phyloP scores from a whole-genome alignment of 441 rosid genomes.

The Pelargonium exstipulatum region DNA sequence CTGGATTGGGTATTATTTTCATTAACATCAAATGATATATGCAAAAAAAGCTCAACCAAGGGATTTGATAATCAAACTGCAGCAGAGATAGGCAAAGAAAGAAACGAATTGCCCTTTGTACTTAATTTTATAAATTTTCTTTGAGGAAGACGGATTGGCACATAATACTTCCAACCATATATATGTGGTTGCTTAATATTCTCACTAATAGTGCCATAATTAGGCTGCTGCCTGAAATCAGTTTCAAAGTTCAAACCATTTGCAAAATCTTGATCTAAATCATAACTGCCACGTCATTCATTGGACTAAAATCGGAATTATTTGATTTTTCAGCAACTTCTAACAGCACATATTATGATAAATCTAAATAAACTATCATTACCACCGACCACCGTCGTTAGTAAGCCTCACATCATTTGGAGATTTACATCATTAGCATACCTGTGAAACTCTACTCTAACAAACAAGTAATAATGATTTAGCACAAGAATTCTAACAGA shows the following conservation, averaged over 20 bases:
- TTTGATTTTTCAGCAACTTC: too few species aligned
- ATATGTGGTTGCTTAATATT: not conserved
- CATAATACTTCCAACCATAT: not conserved
- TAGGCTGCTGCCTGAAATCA: not conserved
- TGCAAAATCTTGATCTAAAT: not conserved
- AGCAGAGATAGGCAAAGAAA: constrained; percentile 3
- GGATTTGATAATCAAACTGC: not conserved
- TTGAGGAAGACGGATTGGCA: not conserved
- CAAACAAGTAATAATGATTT: too few species aligned
- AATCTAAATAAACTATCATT: too few species aligned
- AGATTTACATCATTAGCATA: too few species aligned
- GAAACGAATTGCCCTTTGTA: not conserved
- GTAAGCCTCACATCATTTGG: too few species aligned
- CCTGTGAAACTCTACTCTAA: too few species aligned
- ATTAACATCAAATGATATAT: constrained; percentile 14
- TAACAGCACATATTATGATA: too few species aligned
- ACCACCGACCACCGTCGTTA: too few species aligned
- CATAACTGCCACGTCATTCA: not conserved
- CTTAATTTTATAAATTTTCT: not conserved
- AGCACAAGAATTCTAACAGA: too few species aligned
- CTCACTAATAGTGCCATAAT: not conserved
- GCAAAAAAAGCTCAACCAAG: constrained; percentile 1
- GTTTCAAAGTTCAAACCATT: not conserved
- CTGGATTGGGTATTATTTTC: constrained; percentile 39
- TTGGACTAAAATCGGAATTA: not conserved